A percentile compares a stretch with the other conserved stretches of the same genome.
Conservation (phyloP, 2,329 filamentous ascomycete species). For the Ceratocystis diversiconidia region DNA sequence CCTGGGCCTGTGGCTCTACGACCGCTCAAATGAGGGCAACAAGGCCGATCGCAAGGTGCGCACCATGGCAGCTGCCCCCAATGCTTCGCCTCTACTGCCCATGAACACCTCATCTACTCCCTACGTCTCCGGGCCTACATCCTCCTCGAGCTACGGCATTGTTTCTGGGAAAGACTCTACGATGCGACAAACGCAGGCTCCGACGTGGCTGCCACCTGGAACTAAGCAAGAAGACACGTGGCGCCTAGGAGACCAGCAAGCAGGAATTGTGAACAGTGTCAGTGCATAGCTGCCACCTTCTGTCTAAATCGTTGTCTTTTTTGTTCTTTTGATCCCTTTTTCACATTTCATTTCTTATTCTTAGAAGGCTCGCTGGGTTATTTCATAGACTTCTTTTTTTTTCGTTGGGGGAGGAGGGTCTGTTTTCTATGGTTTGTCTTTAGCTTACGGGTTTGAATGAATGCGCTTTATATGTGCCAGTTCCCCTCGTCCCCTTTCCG, state of each 20-base stretch:
- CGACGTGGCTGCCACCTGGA: slow-evolving; percentile 58
- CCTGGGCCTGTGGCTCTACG: slow-evolving; percentile 85
- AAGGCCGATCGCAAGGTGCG: slow-evolving; percentile 74
- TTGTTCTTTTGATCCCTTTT: slow-evolving; percentile 21
- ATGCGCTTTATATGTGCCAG: background rate
- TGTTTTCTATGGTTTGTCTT: slow-evolving; percentile 3
- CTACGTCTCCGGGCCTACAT: background rate
- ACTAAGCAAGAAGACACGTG: slow-evolving; percentile 82
- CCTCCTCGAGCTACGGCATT: slow-evolving; percentile 11
- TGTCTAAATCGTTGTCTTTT: slow-evolving; percentile 26
- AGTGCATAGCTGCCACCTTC: slow-evolving; percentile 20
- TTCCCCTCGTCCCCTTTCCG: background rate
- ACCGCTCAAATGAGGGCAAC: slow-evolving; percentile 76
- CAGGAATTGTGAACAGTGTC: slow-evolving; percentile 20
- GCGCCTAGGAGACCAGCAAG: slow-evolving; percentile 30
- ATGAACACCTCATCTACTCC: slow-evolving; percentile 25
- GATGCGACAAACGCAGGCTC: slow-evolving; percentile 3
- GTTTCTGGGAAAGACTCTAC: slow-evolving; percentile 1
- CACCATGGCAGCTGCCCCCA: slow-evolving; percentile 35
- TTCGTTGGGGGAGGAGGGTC: background rate
- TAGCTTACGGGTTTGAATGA: background rate
- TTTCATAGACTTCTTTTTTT: slow-evolving; percentile 7
- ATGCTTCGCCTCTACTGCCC: slow-evolving; percentile 47
- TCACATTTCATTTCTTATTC: background rate
- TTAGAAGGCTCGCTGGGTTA: background rate